These are phyloP conservation scores for Phytopythium litorale DNA, from an alignment of 352 stramenopile species.

Conservation along the genomic window DNA sequence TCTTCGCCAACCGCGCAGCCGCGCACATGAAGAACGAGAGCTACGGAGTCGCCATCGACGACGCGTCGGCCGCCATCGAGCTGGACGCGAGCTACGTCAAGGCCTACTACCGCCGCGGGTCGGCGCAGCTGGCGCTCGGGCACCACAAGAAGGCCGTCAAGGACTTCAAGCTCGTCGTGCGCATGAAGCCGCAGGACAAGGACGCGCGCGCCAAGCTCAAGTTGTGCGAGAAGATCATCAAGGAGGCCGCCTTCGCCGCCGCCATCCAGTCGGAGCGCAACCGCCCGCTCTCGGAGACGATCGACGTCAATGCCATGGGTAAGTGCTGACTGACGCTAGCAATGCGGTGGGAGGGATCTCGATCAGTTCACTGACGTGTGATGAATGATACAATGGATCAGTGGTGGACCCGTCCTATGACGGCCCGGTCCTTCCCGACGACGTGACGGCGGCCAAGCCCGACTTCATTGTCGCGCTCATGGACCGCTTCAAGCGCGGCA, in stretches of 20 bases:
- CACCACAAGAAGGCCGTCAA: slow-evolving; percentile 97
- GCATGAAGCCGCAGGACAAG: slow-evolving; percentile 94
- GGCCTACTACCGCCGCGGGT: slow-evolving; percentile 97
- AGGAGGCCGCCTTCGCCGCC: slow-evolving; percentile 93
- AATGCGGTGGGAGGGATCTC: not conserved
- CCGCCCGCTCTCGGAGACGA: slow-evolving; percentile 89
- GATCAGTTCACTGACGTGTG: not conserved
- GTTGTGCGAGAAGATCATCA: slow-evolving; percentile 96
- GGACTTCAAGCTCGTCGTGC: slow-evolving; percentile 96
- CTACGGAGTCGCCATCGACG: slow-evolving; percentile 96
- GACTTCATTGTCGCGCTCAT: slow-evolving; percentile 93
- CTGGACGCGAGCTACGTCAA: slow-evolving; percentile 96
- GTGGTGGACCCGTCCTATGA: slow-evolving; percentile 82
- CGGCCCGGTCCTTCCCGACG: slow-evolving; percentile 61
- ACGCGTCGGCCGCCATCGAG: slow-evolving; percentile 94
- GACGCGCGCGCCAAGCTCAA: slow-evolving; percentile 93
- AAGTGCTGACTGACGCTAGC: not conserved
- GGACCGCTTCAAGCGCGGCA: slow-evolving; percentile 96
- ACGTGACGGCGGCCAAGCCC: slow-evolving; percentile 44
- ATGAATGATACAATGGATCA: slow-evolving; percentile 9
- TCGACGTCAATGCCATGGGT: slow-evolving; percentile 86
- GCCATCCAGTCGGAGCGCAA: slow-evolving; percentile 96
- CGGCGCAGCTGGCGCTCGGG: slow-evolving; percentile 94
- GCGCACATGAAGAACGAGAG: slow-evolving; percentile 98
- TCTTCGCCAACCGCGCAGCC: slow-evolving; percentile 94